Conservation (phyloP, 1,139 yeast genomes). For the Nadsonia starkeyi-henricii region DNA sequence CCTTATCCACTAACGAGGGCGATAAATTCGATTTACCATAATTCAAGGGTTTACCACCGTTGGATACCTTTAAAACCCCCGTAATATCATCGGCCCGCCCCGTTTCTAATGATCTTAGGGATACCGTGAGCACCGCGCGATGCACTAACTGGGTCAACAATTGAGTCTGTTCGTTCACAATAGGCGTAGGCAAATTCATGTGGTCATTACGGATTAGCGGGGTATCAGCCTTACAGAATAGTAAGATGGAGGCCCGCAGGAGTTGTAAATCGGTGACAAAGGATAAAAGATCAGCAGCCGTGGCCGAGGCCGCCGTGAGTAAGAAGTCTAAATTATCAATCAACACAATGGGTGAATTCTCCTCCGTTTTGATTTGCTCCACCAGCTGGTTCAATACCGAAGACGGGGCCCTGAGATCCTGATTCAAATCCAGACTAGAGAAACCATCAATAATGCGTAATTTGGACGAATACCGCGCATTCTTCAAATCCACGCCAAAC, state of each 20-base stretch:
- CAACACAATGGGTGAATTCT: not conserved
- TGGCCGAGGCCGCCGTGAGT: not conserved
- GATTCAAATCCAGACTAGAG: not conserved
- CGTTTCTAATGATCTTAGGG: slow-evolving; percentile 53
- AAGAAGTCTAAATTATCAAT: not conserved
- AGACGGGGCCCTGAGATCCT: not conserved
- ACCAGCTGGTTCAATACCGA: not conserved
- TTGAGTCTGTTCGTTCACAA: slow-evolving; percentile 28
- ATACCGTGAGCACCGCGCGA: slow-evolving; percentile 36
- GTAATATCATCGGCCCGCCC: slow-evolving; percentile 79
- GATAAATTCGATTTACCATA: slow-evolving; percentile 4
- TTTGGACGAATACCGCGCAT: not conserved
- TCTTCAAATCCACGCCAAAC: not conserved
- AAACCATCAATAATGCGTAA: not conserved
- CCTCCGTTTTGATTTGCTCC: not conserved
- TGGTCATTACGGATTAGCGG: not conserved
- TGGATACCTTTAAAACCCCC: slow-evolving; percentile 47
- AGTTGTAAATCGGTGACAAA: not conserved
- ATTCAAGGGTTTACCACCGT: slow-evolving; percentile 26
- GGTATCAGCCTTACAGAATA: not conserved
- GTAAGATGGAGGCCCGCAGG: not conserved
- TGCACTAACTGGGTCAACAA: slow-evolving; percentile 37
- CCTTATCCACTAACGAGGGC: slow-evolving; percentile 18
- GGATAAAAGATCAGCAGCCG: not conserved
- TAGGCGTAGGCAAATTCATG: slow-evolving; percentile 7